Percentiles rank a stretch among this genome's conserved stretches.
Conservation (phyloP, 139 green algal species). For the Closterium sp. region DNA sequence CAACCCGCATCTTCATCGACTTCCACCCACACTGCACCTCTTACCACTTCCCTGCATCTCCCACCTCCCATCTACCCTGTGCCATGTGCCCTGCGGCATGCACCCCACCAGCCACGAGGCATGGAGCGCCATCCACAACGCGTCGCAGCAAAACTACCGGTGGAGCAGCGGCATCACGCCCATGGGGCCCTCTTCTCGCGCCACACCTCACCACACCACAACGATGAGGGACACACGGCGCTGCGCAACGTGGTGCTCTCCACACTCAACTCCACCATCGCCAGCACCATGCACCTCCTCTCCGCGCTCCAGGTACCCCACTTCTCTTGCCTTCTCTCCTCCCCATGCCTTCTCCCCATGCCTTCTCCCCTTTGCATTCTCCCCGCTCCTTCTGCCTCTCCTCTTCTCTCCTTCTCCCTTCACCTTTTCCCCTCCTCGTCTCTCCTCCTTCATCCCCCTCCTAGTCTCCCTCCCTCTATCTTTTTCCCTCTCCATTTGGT, state of each 20-base stretch:
- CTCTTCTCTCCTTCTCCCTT: too few relatives aligned
- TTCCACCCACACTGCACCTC: neutral
- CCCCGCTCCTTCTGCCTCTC: neutral
- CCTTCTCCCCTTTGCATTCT: neutral
- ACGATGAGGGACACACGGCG: neutral
- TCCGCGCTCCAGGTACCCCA: neutral
- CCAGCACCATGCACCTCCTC: neutral
- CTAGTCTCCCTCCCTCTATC: neutral
- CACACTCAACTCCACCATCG: neutral
- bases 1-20: too few relatives aligned
- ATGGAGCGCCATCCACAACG: conserved; percentile 38
- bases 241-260: neutral
- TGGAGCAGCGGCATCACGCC: conserved; percentile 30
- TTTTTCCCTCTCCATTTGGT: neutral
- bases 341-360: neutral
- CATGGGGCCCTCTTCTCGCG: conserved; percentile 24
- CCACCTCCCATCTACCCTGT: neutral
- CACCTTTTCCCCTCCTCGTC: too few relatives aligned
- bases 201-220: neutral
- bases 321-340: neutral
- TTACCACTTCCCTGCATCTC: neutral
- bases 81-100: neutral
- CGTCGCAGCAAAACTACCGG: conserved; percentile 13
- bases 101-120: conserved; percentile 11
- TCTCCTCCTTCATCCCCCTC: too few relatives aligned